A percentile compares a stretch with the other conserved stretches of the same genome.
Evolutionary conservation across 495 filamentous ascomycete species (phyloP).

Genomic region (Xeromyces bisporus): DNA sequence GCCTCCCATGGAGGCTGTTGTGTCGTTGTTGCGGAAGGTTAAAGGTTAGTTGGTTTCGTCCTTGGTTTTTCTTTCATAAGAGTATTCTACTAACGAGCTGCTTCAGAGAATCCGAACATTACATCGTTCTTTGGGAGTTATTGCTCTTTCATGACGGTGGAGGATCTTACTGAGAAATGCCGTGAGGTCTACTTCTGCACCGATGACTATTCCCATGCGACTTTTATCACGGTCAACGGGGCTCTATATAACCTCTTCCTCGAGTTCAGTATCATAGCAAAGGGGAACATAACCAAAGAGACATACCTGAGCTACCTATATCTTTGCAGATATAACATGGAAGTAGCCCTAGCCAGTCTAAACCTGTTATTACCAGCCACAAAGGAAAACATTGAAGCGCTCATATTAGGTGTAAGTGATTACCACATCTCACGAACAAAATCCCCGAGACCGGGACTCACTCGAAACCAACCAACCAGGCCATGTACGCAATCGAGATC

Average conservation of each 20-base stretch:
- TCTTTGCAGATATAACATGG: conserved; percentile 39
- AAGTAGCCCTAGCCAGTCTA: conserved; percentile 38
- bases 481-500: conserved; percentile 41
- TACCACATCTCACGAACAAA: conserved; percentile 1
- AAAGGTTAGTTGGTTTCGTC: conserved; percentile 20
- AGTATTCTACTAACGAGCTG: conserved; percentile 1
- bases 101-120: conserved; percentile 10
- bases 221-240: conserved; percentile 39
- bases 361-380: conserved; percentile 40
- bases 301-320: conserved; percentile 23
- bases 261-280: conserved; percentile 23
- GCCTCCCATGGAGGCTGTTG: conserved; percentile 35
- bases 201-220: conserved; percentile 36
- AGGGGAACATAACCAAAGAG: conserved; percentile 11
- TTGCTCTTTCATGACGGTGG: conserved; percentile 27
- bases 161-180: conserved; percentile 41
- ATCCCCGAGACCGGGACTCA: not conserved
- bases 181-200: conserved; percentile 42
- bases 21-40: conserved; percentile 31
- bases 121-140: conserved; percentile 12
- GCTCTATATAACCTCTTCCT: conserved; percentile 40
- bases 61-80: conserved; percentile 1
- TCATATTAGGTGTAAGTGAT: conserved; percentile 37
- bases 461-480: conserved; percentile 9
- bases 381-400: conserved; percentile 40